Evolutionary conservation across 305 asterid genomes (phyloP).

Genomic region (Ilex paraguariensis): DNA sequence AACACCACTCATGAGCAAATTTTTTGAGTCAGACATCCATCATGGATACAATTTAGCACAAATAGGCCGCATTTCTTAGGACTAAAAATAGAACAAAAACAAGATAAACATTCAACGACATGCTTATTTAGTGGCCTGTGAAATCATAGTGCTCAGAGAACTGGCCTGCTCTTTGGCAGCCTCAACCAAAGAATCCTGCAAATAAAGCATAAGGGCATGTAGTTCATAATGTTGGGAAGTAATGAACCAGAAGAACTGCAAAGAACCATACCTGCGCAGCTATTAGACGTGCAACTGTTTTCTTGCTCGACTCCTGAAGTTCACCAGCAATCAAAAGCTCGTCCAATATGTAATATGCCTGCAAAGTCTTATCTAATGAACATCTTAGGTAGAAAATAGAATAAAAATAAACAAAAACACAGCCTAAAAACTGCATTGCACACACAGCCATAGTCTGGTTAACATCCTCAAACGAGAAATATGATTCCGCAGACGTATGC

Average conservation of each 20-base stretch:
- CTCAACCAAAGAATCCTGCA: constrained; percentile 96
- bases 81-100: constrained; percentile 8
- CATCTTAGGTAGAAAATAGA: background rate
- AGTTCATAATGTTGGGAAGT: background rate
- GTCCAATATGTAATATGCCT: constrained; percentile 94
- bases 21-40: no score
- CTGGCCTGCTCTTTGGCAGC: constrained; percentile 97
- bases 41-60: no score
- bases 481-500: no score
- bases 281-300: constrained; percentile 83
- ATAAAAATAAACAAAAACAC: background rate
- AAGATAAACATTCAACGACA: constrained; percentile 13
- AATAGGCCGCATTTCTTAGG: background rate
- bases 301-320: constrained; percentile 98
- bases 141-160: constrained; percentile 81
- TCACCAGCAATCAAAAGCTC: constrained; percentile 96
- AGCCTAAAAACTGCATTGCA: no score
- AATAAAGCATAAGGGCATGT: background rate
- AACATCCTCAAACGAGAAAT: no score
- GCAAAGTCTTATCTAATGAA: constrained; percentile 23
- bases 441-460: no score
- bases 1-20: no score
- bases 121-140: constrained; percentile 88
- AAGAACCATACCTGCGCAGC: constrained; percentile 76
- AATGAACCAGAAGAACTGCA: constrained; percentile 10